A percentile compares a stretch with the other conserved stretches of the same genome.
Conservation (phyloP, 2,329 filamentous ascomycete genomes). For the Neopestalotiopsis sp. region DNA sequence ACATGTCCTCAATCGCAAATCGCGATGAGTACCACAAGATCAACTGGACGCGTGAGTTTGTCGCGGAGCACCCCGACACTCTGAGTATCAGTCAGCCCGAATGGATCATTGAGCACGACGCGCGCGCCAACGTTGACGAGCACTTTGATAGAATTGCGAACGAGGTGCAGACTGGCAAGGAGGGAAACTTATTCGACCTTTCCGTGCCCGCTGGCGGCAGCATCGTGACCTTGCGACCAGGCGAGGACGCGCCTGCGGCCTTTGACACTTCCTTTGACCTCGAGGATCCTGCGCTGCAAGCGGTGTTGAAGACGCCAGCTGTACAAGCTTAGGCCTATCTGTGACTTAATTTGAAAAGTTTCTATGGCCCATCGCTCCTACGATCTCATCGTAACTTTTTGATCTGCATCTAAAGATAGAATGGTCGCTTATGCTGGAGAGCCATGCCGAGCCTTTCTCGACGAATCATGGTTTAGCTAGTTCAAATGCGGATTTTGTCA, state of each 20-base stretch:
- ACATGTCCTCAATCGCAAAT: slow-evolving; percentile 26
- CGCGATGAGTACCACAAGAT: slow-evolving; percentile 46
- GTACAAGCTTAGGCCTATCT: background rate
- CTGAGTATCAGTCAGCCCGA: slow-evolving; percentile 37
- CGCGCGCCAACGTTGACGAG: slow-evolving; percentile 41
- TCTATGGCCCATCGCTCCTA: background rate
- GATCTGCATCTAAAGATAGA: background rate
- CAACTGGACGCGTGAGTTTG: slow-evolving; percentile 33
- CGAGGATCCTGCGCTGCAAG: background rate
- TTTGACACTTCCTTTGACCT: background rate
- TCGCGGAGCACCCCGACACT: slow-evolving; percentile 37
- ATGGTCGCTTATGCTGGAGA: background rate
- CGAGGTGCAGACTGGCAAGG: background rate
- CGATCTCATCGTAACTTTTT: background rate
- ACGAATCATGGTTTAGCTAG: too few species aligned
- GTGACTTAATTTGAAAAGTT: background rate
- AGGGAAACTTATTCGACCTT: slow-evolving; percentile 6
- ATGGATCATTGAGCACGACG: slow-evolving; percentile 44
- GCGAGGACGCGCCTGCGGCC: background rate
- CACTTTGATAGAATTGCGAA: slow-evolving; percentile 26
- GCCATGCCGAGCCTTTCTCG: too few species aligned
- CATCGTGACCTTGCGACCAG: background rate
- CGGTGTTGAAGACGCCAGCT: background rate
- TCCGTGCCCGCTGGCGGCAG: slow-evolving; percentile 12
- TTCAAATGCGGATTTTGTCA: too few species aligned